These are phyloP conservation scores for Fomes fomentarius DNA, from an alignment of 1,284 basidiomycete species.

Conservation along the genomic window DNA sequence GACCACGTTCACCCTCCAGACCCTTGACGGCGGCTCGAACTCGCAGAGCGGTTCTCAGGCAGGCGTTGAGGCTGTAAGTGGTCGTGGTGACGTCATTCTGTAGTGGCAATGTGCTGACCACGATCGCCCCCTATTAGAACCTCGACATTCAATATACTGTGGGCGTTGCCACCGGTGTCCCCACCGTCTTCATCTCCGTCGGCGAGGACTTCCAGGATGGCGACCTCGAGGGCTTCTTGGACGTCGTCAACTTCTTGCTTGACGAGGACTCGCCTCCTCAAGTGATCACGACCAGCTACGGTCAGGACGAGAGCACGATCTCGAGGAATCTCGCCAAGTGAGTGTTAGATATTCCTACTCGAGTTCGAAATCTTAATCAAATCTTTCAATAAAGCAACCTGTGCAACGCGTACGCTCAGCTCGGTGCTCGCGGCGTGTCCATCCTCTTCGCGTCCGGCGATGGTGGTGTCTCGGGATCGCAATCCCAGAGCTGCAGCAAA, in stretches of 20 bases:
- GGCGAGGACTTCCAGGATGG: slow-evolving; percentile 36
- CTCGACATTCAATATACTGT: slow-evolving; percentile 68
- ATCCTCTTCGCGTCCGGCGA: slow-evolving; percentile 73
- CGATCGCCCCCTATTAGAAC: slow-evolving; percentile 37
- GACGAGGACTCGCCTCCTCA: slow-evolving; percentile 46
- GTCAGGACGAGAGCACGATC: slow-evolving; percentile 28
- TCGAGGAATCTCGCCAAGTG: slow-evolving; percentile 53
- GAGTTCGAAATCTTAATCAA: no score
- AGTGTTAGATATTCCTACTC: no score
- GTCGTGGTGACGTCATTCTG: background rate
- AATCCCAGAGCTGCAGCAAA: slow-evolving; percentile 46
- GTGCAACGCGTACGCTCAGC: slow-evolving; percentile 64
- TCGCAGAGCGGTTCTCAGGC: slow-evolving; percentile 35
- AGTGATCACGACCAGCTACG: slow-evolving; percentile 49
- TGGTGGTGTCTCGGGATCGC: slow-evolving; percentile 62
- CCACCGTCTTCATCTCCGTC: slow-evolving; percentile 46
- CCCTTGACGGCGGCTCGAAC: slow-evolving; percentile 52
- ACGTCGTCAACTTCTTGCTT: slow-evolving; percentile 30
- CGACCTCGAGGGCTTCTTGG: slow-evolving; percentile 27
- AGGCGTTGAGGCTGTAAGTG: slow-evolving; percentile 50
- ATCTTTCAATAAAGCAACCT: slow-evolving; percentile 30
- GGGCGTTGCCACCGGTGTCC: slow-evolving; percentile 42
- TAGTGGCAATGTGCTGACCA: slow-evolving; percentile 34
- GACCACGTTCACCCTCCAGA: slow-evolving; percentile 40
- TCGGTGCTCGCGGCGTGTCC: slow-evolving; percentile 62